Evolutionary conservation across 257 asterid species (phyloP).

Genomic region (Plantago elongata): DNA sequence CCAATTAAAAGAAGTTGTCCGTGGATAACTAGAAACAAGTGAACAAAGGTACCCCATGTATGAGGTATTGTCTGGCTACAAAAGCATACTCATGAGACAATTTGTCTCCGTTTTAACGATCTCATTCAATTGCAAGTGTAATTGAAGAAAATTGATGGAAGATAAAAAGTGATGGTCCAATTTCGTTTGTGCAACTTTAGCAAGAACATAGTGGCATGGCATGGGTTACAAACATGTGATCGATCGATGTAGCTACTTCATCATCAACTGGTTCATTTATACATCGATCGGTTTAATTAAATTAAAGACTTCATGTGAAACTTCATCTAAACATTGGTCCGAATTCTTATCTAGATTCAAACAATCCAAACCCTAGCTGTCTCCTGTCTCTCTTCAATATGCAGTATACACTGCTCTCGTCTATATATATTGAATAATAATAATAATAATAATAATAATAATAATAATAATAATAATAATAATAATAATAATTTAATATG

Average conservation of each 20-base stretch:
- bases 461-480: no score
- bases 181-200: constrained; percentile 12
- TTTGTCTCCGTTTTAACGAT: constrained; percentile 2
- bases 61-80: constrained; percentile 15
- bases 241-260: no score
- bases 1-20: no score
- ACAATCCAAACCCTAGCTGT: background rate
- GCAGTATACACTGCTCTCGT: no score
- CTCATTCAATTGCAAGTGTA: background rate
- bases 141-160: constrained; percentile 10
- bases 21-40: constrained; percentile 9
- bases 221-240: constrained; percentile 13
- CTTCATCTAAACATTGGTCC: constrained; percentile 16
- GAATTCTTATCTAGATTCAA: background rate
- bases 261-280: constrained; percentile 24
- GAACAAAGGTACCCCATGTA: constrained; percentile 10
- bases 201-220: constrained; percentile 40
- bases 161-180: constrained; percentile 25
- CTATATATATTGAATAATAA: no score
- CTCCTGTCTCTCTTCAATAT: no score
- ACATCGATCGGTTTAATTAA: background rate
- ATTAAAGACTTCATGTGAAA: constrained; percentile 22
- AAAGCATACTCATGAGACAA: constrained; percentile 3
- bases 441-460: no score
- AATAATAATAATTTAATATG: no score